phyloP scores from a whole-genome alignment of 2,329 filamentous ascomycete species.

The Clonostachys byssicola region DNA sequence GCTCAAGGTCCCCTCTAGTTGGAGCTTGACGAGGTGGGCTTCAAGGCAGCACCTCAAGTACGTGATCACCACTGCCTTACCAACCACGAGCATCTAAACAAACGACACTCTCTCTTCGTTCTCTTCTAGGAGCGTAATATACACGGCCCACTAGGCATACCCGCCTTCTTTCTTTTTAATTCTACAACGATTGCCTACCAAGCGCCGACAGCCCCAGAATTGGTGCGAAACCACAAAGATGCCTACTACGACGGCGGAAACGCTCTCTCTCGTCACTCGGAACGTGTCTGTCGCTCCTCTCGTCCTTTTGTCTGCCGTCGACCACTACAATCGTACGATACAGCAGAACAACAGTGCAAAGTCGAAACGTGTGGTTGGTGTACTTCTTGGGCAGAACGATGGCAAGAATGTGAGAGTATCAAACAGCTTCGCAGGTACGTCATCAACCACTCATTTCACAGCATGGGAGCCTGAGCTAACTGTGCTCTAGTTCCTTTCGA shows the following conservation, averaged over 20 bases:
- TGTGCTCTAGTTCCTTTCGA: slow-evolving; percentile 79
- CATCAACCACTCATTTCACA: slow-evolving; percentile 3
- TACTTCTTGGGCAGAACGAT: slow-evolving; percentile 91
- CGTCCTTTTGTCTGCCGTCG: slow-evolving; percentile 94
- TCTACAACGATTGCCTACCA: too few species aligned
- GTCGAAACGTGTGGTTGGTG: slow-evolving; percentile 80
- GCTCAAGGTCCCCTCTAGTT: too few species aligned
- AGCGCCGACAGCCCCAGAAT: too few species aligned
- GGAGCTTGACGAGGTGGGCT: too few species aligned
- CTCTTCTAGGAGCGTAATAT: too few species aligned
- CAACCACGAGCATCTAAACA: too few species aligned
- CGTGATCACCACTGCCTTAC: too few species aligned
- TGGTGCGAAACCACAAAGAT: slow-evolving; percentile 46
- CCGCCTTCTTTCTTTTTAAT: too few species aligned
- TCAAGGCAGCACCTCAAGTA: too few species aligned
- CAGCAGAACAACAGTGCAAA: slow-evolving; percentile 72
- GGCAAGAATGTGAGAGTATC: slow-evolving; percentile 95
- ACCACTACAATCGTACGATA: slow-evolving; percentile 93
- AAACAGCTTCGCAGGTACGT: slow-evolving; percentile 92
- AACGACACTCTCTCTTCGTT: too few species aligned
- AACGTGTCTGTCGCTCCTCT: slow-evolving; percentile 97
- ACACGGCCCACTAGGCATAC: too few species aligned
- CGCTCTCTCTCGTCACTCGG: slow-evolving; percentile 87
- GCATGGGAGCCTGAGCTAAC: slow-evolving; percentile 4
- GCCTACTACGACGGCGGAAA: slow-evolving; percentile 96